Conservation (phyloP, 371 early-diverging fungal genomes). For the Mortierella sp. region DNA sequence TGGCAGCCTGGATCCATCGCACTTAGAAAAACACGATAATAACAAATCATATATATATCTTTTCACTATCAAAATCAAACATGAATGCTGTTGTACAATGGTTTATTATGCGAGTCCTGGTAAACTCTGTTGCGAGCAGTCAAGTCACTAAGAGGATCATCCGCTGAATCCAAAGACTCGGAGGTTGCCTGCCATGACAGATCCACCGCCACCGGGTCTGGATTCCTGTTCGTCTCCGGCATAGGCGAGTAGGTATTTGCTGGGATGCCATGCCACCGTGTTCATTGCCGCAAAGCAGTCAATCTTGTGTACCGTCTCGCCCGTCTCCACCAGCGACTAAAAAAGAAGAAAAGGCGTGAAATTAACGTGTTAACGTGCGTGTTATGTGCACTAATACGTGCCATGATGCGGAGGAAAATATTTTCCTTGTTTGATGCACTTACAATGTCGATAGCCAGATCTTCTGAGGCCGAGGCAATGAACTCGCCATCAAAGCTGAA, state of each 20-base stretch:
- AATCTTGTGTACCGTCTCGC: constrained; percentile 79
- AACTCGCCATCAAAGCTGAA: constrained; percentile 90
- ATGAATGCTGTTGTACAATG: constrained; percentile 1
- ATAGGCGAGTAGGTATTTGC: constrained; percentile 82
- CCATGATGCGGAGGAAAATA: not conserved
- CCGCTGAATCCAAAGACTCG: constrained; percentile 50
- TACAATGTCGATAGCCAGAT: constrained; percentile 85
- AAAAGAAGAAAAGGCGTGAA: not conserved
- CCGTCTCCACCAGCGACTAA: constrained; percentile 83
- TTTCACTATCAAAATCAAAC: not conserved
- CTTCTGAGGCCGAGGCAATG: constrained; percentile 87
- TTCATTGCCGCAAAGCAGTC: constrained; percentile 80
- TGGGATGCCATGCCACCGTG: constrained; percentile 89
- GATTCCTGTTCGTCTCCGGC: constrained; percentile 79
- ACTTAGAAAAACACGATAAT: not conserved
- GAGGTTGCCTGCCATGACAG: constrained; percentile 43
- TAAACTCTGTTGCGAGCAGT: not conserved
- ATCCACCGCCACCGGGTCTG: constrained; percentile 18
- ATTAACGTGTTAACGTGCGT: no score
- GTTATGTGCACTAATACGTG: not conserved
- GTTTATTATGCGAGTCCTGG: not conserved
- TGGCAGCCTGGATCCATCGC: constrained; percentile 28
- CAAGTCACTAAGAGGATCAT: not conserved
- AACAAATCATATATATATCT: not conserved
- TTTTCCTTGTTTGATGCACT: constrained; percentile 26